Evolutionary conservation across 1,139 yeast genomes (phyloP).

Genomic region (Spencermartinsiella ligniputridi): DNA sequence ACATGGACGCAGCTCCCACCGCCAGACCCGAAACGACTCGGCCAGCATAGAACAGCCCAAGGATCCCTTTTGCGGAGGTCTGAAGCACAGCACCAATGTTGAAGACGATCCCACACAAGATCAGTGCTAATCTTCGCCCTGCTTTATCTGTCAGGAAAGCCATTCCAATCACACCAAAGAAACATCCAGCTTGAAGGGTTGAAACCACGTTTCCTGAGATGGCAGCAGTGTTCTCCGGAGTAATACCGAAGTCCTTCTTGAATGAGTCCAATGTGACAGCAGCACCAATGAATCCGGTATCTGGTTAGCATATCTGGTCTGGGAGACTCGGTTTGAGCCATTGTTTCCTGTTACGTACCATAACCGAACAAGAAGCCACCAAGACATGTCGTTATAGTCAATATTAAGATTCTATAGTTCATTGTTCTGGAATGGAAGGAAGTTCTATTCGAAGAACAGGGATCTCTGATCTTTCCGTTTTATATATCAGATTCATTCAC

Average conservation of each 20-base stretch:
- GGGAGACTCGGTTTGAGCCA: too few species aligned
- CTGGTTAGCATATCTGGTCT: too few species aligned
- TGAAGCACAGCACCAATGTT: constrained; percentile 35
- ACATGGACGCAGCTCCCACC: constrained; percentile 52
- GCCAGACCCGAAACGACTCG: constrained; percentile 50
- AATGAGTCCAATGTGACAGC: constrained; percentile 39
- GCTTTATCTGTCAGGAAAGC: constrained; percentile 38
- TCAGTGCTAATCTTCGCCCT: constrained; percentile 38
- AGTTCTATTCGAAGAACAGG: too few species aligned
- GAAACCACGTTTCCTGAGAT: constrained; percentile 36
- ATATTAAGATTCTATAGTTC: constrained; percentile 25
- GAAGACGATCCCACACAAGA: constrained; percentile 37
- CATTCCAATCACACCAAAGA: constrained; percentile 43
- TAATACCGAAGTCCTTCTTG: constrained; percentile 38
- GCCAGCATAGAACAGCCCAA: constrained; percentile 37
- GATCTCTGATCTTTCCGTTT: too few species aligned
- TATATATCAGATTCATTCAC: too few species aligned
- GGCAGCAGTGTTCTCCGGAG: constrained; percentile 14
- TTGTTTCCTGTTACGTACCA: constrained; percentile 3
- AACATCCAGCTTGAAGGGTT: constrained; percentile 44
- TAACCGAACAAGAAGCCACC: constrained; percentile 42
- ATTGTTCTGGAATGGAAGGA: neutral
- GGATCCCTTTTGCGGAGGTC: constrained; percentile 11
- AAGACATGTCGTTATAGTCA: constrained; percentile 37
- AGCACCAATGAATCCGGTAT: constrained; percentile 45